Base-by-base conservation (phyloP, 169 alveolate species). In the Cryptosporidium sp. region DNA sequence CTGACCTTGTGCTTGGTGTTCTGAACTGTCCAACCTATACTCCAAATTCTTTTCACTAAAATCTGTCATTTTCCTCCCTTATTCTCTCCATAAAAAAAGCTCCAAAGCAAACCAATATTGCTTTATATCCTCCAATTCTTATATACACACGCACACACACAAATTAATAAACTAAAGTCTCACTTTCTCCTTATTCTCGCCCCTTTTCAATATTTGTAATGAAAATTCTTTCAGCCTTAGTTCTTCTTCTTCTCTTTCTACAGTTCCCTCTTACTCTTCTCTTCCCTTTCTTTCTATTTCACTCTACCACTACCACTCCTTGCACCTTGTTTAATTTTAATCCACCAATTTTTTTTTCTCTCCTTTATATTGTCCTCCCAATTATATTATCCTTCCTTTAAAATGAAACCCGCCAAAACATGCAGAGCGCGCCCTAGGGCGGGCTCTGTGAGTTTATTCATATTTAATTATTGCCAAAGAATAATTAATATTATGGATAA, bases 31-130 rank as follows among this genome's bases (percentile, higher is more conserved):
- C 44, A 65, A 37, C 10, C 72, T 65, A n/a, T 65, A 65, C 21
- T 65, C 72, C 51, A 65, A 37, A 37, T 65, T 65, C 72, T 8
- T 31, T 14, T 37, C 51, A 35, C 51, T 65, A 37, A 65, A 65
- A 33, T 65, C 72, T 3, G 51, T 33, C 72, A 65, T 65, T 29
- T 65, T 33, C 42, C 31, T 29, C 23, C 16, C 29, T 65, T 26
- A 3, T 65, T 29, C 31, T 26, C 72, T 9, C 31, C 29, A n/a
- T 6, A 2, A 16, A 21, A n/a, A n/a, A 26, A 23, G 2, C n/a
- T 26, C 12, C 35, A 26, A 56, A 26, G 9, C 31, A 21, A 56
- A 0, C 67, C 37, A 56, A 21, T 26, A 10, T 21, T 56, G 8
- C 10, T 23, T 1, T 56, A 16, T 26, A 8, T 56, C 67, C 37